phyloP scores from a whole-genome alignment of 805 yeast genomes.

The Myxozyma nipponensis region DNA sequence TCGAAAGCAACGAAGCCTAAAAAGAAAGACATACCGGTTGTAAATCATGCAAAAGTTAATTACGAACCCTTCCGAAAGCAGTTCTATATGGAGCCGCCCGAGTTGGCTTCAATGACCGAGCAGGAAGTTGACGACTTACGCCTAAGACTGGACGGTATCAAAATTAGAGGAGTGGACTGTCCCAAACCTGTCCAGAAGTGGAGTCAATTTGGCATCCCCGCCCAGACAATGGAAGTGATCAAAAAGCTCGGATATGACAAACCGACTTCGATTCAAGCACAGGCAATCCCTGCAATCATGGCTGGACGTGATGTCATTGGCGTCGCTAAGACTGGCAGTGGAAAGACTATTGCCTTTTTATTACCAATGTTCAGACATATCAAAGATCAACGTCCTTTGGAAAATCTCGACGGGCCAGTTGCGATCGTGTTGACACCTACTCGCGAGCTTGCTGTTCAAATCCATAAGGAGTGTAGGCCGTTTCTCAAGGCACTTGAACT shows the following conservation, averaged over 20 bases:
- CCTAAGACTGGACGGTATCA: slow-evolving; percentile 57
- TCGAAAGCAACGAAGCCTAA: slow-evolving; percentile 37
- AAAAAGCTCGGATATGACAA: slow-evolving; percentile 48
- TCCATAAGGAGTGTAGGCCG: slow-evolving; percentile 58
- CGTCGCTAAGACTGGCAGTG: slow-evolving; percentile 94
- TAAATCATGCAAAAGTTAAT: slow-evolving; percentile 45
- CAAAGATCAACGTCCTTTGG: slow-evolving; percentile 59
- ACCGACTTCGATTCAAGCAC: slow-evolving; percentile 89
- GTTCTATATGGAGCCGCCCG: slow-evolving; percentile 61
- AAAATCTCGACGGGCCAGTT: slow-evolving; percentile 60
- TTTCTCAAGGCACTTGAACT: slow-evolving; percentile 53
- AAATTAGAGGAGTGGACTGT: slow-evolving; percentile 54
- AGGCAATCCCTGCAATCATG: slow-evolving; percentile 87
- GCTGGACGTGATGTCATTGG: slow-evolving; percentile 87
- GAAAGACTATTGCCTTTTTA: slow-evolving; percentile 85
- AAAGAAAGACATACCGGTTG: slow-evolving; percentile 49
- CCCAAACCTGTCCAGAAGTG: slow-evolving; percentile 70
- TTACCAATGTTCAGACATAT: slow-evolving; percentile 83
- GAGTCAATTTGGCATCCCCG: slow-evolving; percentile 77
- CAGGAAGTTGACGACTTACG: slow-evolving; percentile 58
- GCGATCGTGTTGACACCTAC: slow-evolving; percentile 86
- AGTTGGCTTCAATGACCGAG: slow-evolving; percentile 45
- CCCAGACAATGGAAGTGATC: slow-evolving; percentile 52
- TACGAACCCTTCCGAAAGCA: slow-evolving; percentile 55
- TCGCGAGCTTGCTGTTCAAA: slow-evolving; percentile 85